Evolutionary conservation across 2,329 filamentous ascomycete species (phyloP), one percentile per base, ranked within the genome.

Genomic region (Trichothecium sympodiale): DNA sequence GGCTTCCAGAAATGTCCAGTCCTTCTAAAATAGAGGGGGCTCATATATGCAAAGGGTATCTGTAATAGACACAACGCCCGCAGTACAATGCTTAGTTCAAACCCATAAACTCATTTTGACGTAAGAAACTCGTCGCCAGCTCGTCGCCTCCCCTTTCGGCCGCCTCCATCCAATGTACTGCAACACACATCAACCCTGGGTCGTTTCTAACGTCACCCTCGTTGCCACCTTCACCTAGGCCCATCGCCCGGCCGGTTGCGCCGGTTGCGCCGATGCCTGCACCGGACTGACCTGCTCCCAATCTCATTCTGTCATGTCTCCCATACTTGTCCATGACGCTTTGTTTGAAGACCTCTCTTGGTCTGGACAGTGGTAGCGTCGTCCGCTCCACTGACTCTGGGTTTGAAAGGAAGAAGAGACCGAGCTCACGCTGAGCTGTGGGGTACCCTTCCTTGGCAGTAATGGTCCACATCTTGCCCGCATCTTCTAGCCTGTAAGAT

Each of bases 131-230:
- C 53, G 77, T 80, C 15, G 89, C 89, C 46, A 94, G 65, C 51
- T 82, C 74, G 54, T 96, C 89, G 1, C 87, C 87, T n/a, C 87
- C 87, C 37, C 74, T 72, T 47, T 85, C 83, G 27, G 84, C 87
- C 45, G 84, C 69, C 61, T 89, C 85, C 87, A 96, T 95, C 88
- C 89, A 96, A 64, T 96, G 89, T 59, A 93, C 79, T 8, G 89
- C 89, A 38, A 94, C 76, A 50, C 88, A 95, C 83, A 96, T 91
- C 29, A 87, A 77, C 36, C 81, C 81, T 2, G 85, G 84, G 54
- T 95, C 86, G 40, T 80, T 87, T 45, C 85, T 57, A 26, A 74
- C 67, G 40, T 74, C 58, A 14, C 62, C 62, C 33, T 65, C 61
- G 35, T 57, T 59, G 32, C 55, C 55, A 27, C 48, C 55, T 25